Evolutionary conservation across 139 green algal genomes (phyloP), one percentile per base, ranked within the genome.

Genomic region (Zygnema cylindricum): DNA sequence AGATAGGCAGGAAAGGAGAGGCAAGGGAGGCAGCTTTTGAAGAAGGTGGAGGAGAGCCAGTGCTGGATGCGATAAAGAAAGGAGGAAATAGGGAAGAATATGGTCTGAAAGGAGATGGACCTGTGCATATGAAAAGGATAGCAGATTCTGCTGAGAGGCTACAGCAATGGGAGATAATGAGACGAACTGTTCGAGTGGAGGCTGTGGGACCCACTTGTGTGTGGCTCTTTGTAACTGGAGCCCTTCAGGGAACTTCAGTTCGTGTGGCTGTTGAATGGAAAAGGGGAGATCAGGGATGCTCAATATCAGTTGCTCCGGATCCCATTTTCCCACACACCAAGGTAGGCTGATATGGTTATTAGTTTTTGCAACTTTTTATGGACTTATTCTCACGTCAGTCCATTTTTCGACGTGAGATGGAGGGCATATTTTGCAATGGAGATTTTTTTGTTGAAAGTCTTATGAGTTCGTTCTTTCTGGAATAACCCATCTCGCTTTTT

Each of bases 281-380:
- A 16, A 7, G 71, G 36, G 71, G 71, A 16, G 36, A 41, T 7
- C 11, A 43, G 36, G 71, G 71, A 7, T 79, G 71, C 71, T 11
- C 7, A 41, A 79, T 79, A 41, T 54, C 71, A 41, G 71, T 43
- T 43, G 71, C 71, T 16, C 71, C 71, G 11, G 71, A 79, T 43
- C 71, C 36, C 36, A 79, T 79, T 43, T 79, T 41, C 11, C 71
- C 71, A 7, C 71, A 79, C 71, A 79, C 71, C 71, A 79, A 43
- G 11, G 71, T 79, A 43, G 21, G 71, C n/a, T n/a, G n/a, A n/a
- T n/a, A n/a, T n/a, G n/a, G n/a, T n/a, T n/a, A n/a, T n/a, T n/a
- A n/a, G n/a, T n/a, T n/a, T n/a, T n/a, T n/a, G n/a, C n/a, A n/a
- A n/a, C n/a, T n/a, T n/a, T n/a, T n/a, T n/a, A n/a, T n/a, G n/a